These are phyloP conservation scores for Coniella vitis DNA, from an alignment of 2,329 filamentous ascomycete species.

Conservation along the genomic window DNA sequence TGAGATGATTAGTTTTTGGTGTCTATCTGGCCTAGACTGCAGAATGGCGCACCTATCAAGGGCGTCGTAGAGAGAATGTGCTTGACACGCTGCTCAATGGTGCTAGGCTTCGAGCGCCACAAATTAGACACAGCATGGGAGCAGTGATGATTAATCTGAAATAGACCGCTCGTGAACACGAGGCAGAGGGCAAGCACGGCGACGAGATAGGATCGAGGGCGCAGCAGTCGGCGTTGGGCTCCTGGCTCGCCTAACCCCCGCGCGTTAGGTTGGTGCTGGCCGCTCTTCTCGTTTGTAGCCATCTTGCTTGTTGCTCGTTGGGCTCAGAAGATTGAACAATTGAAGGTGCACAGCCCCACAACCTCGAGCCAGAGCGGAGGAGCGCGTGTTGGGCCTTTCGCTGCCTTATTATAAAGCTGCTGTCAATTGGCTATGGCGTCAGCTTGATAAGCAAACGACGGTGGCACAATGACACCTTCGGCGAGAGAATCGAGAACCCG, in stretches of 20 bases:
- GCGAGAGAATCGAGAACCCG: too few relatives aligned
- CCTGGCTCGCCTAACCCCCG: slow-evolving; percentile 6
- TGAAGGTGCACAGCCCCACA: too few relatives aligned
- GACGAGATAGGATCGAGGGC: not conserved
- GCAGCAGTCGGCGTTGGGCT: slow-evolving; percentile 1
- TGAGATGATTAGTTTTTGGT: not conserved
- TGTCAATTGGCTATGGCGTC: not conserved
- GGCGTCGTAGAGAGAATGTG: slow-evolving; percentile 39
- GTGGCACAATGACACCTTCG: too few relatives aligned
- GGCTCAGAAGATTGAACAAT: too few relatives aligned
- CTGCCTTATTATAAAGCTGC: too few relatives aligned
- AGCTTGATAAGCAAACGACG: too few relatives aligned
- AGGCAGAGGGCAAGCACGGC: not conserved
- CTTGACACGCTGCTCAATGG: slow-evolving; percentile 39
- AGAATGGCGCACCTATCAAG: slow-evolving; percentile 45
- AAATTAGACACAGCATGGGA: slow-evolving; percentile 2
- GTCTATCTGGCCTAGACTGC: not conserved
- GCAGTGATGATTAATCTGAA: slow-evolving; percentile 6
- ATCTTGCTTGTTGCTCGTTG: too few relatives aligned
- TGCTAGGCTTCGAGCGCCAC: slow-evolving; percentile 13
- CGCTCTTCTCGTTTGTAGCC: slow-evolving; percentile 7
- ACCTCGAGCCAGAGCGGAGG: too few relatives aligned
- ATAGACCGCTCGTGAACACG: not conserved
- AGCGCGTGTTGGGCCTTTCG: too few relatives aligned
- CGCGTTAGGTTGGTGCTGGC: slow-evolving; percentile 12